Evolutionary conservation across 2,329 filamentous ascomycete species (phyloP), one percentile per base, ranked within the genome.

Genomic region (Cadophora gregata): DNA sequence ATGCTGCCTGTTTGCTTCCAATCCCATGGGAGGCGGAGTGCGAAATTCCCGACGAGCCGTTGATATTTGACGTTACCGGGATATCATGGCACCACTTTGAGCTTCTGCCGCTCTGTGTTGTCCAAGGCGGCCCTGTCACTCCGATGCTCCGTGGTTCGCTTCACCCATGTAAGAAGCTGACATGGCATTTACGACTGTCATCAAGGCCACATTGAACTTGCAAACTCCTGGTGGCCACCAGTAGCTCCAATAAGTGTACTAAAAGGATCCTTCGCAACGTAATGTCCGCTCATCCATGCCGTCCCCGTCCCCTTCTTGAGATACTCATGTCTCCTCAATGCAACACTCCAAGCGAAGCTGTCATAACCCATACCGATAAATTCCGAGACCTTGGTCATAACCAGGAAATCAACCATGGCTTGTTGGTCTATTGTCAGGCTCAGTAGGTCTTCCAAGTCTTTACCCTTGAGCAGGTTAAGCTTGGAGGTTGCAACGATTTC

Each of bases 401-500:
- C 78, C 70, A 84, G 80, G 71, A 81, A 84, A 73, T 85, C 83
- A 3, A 85, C 79, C 21, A 84, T 72, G 0, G 78, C 79, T 61
- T 80, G 79, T 75, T 85, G 83, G 69, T 84, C 81, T 77, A 78
- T 82, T 1, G 74, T 78, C 59, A 85, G 71, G 14, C 50, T 58
- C 4, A 76, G 62, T 8, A 85, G 72, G n/a, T 66, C 63, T 9
- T 67, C 66, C 1, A 75, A 67, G 59, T 82, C 81, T 0, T 64
- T 58, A 3, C 70, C 51, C 67, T 77, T 75, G 1, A 85, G 77
- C 0, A 85, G 68, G 45, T 82, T 78, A 16, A 74, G 67, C 72
- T 83, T 83, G 14, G 76, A 76, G 1, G 80, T 77, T 1, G 82
- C 79, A 19, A 73, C 77, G 8, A 82, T 68, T 38, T 75, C 71